Conservation (phyloP, 306 rosid species). For the Phaseolus lunatus region DNA sequence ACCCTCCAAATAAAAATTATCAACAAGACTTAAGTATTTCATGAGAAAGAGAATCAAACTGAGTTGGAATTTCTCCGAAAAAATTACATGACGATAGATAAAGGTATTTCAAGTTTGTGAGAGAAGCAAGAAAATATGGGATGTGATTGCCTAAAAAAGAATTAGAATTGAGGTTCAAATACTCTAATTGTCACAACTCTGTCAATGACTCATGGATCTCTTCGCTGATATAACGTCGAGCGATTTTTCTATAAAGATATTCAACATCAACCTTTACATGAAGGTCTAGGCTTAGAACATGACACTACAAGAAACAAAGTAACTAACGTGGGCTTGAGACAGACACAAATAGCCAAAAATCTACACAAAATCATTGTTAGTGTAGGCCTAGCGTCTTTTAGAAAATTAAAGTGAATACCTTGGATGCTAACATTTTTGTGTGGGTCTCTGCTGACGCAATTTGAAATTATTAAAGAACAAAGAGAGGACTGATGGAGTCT, state of each 20-base stretch:
- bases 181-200: background rate
- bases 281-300: background rate
- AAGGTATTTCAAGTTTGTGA: background rate
- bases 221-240: background rate
- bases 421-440: too few relatives aligned
- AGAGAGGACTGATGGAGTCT: too few relatives aligned
- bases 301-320: too few relatives aligned
- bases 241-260: background rate
- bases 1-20: background rate
- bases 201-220: background rate
- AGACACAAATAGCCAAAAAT: too few relatives aligned
- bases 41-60: background rate
- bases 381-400: too few relatives aligned
- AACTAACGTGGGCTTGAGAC: too few relatives aligned
- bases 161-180: background rate
- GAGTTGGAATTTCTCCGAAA: background rate
- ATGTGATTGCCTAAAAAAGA: background rate
- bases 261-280: accelerated
- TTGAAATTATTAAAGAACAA: too few relatives aligned
- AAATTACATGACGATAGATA: background rate
- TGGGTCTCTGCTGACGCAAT: too few relatives aligned
- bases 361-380: too few relatives aligned
- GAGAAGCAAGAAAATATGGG: background rate
- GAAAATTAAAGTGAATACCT: too few relatives aligned
- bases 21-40: constrained; percentile 10